A percentile compares a stretch with the other conserved stretches of the same genome.
These are phyloP conservation scores for Solanum chmielewskii DNA, from an alignment of 257 asterid species.

Conservation along the genomic window DNA sequence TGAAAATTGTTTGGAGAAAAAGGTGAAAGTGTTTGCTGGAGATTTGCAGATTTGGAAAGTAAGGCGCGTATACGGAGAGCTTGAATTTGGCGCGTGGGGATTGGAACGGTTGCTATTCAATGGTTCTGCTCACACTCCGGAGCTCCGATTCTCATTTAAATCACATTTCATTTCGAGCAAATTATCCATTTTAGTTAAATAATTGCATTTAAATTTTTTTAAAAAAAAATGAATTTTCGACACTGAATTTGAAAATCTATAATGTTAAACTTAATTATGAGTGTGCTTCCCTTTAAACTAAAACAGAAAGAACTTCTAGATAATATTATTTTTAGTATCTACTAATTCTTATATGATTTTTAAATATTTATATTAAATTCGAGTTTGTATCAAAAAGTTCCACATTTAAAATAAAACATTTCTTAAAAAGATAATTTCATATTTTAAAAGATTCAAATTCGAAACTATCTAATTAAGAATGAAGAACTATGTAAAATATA, in stretches of 20 bases:
- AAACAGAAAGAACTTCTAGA: neutral
- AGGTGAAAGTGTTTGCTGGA: neutral
- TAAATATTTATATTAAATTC: rapidly evolving
- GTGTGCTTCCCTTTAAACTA: neutral
- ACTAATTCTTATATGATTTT: no score
- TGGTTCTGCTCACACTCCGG: neutral
- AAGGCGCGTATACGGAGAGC: neutral
- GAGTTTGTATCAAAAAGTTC: rapidly evolving
- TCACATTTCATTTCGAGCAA: neutral
- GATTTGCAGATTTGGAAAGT: neutral
- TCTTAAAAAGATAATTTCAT: rapidly evolving
- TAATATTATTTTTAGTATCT: neutral
- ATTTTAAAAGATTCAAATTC: rapidly evolving
- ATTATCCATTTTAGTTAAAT: neutral
- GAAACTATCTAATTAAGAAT: no score
- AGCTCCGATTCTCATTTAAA: neutral
- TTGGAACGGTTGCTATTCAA: neutral
- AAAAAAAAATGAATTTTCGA: no score
- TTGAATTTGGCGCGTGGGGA: neutral
- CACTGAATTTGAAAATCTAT: neutral
- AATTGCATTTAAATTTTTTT: neutral
- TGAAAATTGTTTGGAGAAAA: neutral
- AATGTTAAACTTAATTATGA: neutral
- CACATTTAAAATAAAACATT: rapidly evolving
- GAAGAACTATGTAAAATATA: no score